Evolutionary conservation across 805 yeast species (phyloP).

Genomic region (Torulaspora gathmanii): DNA sequence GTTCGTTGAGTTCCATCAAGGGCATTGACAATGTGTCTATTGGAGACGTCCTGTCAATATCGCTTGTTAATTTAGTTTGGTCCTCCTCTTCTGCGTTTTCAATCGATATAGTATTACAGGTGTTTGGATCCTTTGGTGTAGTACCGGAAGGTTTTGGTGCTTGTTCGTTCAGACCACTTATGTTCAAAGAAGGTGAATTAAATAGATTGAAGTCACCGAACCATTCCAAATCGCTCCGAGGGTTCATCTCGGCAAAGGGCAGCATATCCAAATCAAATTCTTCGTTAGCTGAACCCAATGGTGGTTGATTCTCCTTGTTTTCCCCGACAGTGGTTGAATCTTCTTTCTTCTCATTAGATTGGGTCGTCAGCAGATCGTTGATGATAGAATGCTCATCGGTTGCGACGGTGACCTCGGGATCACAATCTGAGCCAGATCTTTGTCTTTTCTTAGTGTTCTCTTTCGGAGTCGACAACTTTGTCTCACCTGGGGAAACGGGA

Average conservation of each 20-base stretch:
- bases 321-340: constrained; percentile 9
- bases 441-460: constrained; percentile 2
- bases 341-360: constrained; percentile 2
- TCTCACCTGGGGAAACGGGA: constrained; percentile 9
- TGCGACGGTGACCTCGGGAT: neutral
- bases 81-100: constrained; percentile 16
- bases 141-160: constrained; percentile 10
- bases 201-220: constrained; percentile 24
- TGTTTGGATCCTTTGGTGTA: constrained; percentile 21
- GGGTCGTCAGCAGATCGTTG: constrained; percentile 7
- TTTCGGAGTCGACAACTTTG: neutral
- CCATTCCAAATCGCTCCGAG: constrained; percentile 24
- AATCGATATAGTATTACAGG: constrained; percentile 18
- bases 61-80: constrained; percentile 16
- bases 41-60: constrained; percentile 33
- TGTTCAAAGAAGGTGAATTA: constrained; percentile 13
- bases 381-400: constrained; percentile 4
- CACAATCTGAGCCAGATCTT: constrained; percentile 8
- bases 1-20: constrained; percentile 31
- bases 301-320: constrained; percentile 32
- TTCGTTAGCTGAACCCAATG: constrained; percentile 6
- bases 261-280: constrained; percentile 16
- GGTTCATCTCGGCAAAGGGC: constrained; percentile 17
- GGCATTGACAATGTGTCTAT: constrained; percentile 36
- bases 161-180: constrained; percentile 2